These are phyloP conservation scores for Sporothrix euskadiensis DNA, from an alignment of 2,329 filamentous ascomycete species.

Conservation along the genomic window DNA sequence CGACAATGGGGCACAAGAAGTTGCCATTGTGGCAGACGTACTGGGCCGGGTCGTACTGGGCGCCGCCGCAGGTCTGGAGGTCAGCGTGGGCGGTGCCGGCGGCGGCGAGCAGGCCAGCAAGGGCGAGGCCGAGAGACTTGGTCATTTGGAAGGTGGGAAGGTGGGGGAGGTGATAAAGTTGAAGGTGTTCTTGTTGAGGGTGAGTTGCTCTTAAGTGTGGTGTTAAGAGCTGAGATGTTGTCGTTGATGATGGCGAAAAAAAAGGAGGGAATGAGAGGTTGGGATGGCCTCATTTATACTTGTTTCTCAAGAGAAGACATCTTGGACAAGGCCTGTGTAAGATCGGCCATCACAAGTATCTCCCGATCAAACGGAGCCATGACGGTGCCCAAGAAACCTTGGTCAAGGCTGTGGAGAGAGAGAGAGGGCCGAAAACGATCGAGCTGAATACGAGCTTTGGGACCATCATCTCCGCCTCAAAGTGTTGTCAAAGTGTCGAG, in stretches of 20 bases:
- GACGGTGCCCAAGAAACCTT: not conserved
- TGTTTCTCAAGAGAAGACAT: not conserved
- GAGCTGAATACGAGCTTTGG: slow-evolving; percentile 14
- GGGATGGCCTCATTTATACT: not conserved
- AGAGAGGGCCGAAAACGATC: not conserved
- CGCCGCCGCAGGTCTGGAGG: slow-evolving; percentile 29
- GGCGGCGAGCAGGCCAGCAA: slow-evolving; percentile 26
- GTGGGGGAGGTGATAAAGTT: not conserved
- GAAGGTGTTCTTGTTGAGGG: not conserved
- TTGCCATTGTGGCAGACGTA: slow-evolving; percentile 39
- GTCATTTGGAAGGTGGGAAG: slow-evolving; percentile 5
- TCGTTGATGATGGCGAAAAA: not conserved
- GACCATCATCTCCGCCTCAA: not conserved
- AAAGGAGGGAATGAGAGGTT: not conserved
- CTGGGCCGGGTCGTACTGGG: slow-evolving; percentile 32
- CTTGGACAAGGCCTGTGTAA: not conserved
- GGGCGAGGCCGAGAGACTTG: slow-evolving; percentile 12
- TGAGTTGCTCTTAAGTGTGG: not conserved
- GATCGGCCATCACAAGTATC: not conserved
- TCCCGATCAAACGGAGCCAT: not conserved
- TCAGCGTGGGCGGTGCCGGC: slow-evolving; percentile 13
- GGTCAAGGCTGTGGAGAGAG: not conserved
- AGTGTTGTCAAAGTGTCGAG: not conserved
- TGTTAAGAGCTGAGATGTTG: not conserved
- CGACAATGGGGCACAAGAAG: slow-evolving; percentile 41